Percentiles rank a stretch among this genome's conserved stretches.
phyloP scores from a whole-genome alignment of 768 basidiomycete species.

The Suillus americanus region DNA sequence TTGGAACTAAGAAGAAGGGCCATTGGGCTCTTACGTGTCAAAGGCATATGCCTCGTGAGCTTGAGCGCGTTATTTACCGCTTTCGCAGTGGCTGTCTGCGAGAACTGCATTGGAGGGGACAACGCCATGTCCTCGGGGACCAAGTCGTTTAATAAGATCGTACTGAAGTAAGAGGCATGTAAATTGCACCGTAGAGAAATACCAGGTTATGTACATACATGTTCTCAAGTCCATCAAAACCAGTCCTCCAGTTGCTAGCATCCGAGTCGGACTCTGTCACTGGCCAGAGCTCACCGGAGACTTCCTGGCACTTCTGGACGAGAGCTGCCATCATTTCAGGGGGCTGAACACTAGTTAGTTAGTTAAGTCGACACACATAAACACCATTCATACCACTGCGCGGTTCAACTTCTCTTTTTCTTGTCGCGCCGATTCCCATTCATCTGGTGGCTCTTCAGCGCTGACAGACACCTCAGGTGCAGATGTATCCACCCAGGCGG shows the following conservation, averaged over 20 bases:
- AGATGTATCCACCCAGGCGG: conserved; percentile 36
- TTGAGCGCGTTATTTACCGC: conserved; percentile 60
- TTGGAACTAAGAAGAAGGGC: conserved; percentile 68
- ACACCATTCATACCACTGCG: conserved; percentile 54
- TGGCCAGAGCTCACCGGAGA: conserved; percentile 57
- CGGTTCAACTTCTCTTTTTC: conserved; percentile 60
- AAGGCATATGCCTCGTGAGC: conserved; percentile 57
- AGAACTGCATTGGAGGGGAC: conserved; percentile 48
- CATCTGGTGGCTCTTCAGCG: conserved; percentile 44
- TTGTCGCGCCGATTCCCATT: conserved; percentile 65
- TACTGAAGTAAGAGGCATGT: conserved; percentile 32
- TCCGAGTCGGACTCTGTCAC: conserved; percentile 15
- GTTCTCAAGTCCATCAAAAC: conserved; percentile 50
- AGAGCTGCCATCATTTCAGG: conserved; percentile 64
- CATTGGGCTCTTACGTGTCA: conserved; percentile 63
- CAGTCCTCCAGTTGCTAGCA: conserved; percentile 36
- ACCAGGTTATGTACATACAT: conserved; percentile 48
- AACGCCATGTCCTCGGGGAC: conserved; percentile 53
- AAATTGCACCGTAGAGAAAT: conserved; percentile 6
- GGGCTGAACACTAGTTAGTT: conserved; percentile 42
- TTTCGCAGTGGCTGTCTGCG: conserved; percentile 57
- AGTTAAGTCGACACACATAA: not conserved
- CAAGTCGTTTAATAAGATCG: conserved; percentile 39
- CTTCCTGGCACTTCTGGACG: conserved; percentile 50
- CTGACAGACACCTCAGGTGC: conserved; percentile 14